Evolutionary conservation across 768 basidiomycete species (phyloP).

Genomic region (Boletus rufocinnamomeus): DNA sequence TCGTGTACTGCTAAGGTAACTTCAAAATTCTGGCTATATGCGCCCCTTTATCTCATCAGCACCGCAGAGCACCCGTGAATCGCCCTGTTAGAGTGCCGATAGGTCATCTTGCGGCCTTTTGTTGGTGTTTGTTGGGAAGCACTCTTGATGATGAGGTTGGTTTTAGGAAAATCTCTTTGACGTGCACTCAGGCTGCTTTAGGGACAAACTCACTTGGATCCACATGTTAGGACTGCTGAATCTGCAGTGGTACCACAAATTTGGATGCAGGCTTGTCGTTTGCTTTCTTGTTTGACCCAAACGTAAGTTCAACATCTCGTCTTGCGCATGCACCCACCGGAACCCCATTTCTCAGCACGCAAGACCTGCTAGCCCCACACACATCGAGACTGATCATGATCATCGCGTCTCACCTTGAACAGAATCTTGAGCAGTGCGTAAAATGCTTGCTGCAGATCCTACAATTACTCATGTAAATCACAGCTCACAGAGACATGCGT

Average conservation of each 20-base stretch:
- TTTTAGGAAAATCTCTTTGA: slow-evolving; percentile 6
- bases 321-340: background rate
- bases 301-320: slow-evolving; percentile 41
- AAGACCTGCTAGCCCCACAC: slow-evolving; percentile 57
- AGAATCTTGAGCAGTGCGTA: slow-evolving; percentile 48
- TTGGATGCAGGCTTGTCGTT: slow-evolving; percentile 52
- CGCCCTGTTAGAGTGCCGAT: slow-evolving; percentile 71
- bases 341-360: slow-evolving; percentile 42
- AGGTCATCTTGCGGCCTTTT: slow-evolving; percentile 59
- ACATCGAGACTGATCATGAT: slow-evolving; percentile 51
- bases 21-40: background rate
- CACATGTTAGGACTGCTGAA: slow-evolving; percentile 56
- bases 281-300: slow-evolving; percentile 50
- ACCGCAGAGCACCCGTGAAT: slow-evolving; percentile 49
- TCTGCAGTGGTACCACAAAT: slow-evolving; percentile 44
- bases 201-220: slow-evolving; percentile 53
- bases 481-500: slow-evolving; percentile 41
- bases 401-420: slow-evolving; percentile 65
- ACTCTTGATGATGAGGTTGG: slow-evolving; percentile 48
- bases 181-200: slow-evolving; percentile 29
- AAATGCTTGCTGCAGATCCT: background rate
- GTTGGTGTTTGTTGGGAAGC: slow-evolving; percentile 50
- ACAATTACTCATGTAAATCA: slow-evolving; percentile 6
- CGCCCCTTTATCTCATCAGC: slow-evolving; percentile 4
- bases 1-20: slow-evolving; percentile 55